phyloP scores from a whole-genome alignment of 495 filamentous ascomycete genomes.

The Penicillium mononematosum region DNA sequence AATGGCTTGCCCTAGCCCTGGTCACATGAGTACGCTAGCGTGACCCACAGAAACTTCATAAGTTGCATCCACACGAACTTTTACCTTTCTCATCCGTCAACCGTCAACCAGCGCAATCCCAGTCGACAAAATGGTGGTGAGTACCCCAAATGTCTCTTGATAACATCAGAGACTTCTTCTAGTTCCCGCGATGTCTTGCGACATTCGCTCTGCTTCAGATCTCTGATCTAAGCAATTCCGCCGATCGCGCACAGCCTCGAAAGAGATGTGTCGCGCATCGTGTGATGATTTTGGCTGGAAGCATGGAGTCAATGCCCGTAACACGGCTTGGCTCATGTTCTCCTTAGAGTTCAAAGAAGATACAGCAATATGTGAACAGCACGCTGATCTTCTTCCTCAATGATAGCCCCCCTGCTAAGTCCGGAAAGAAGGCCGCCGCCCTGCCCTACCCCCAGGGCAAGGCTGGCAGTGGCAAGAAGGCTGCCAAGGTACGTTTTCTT shows the following conservation, averaged over 20 bases:
- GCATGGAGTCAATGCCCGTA: constrained; percentile 55
- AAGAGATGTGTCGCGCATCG: constrained; percentile 42
- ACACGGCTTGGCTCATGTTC: constrained; percentile 58
- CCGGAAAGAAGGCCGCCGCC: constrained; percentile 92
- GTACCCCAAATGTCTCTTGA: constrained; percentile 36
- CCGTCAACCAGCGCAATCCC: constrained; percentile 46
- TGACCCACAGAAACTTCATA: constrained; percentile 39
- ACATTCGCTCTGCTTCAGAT: constrained; percentile 36
- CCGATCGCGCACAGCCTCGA: constrained; percentile 33
- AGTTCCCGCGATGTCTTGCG: constrained; percentile 38
- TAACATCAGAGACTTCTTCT: constrained; percentile 30
- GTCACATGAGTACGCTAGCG: constrained; percentile 37
- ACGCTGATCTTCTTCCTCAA: constrained; percentile 99
- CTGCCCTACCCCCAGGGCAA: constrained; percentile 93
- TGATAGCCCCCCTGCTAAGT: constrained; percentile 94
- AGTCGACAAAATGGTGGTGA: constrained; percentile 56
- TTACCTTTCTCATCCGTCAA: constrained; percentile 38
- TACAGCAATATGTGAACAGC: constrained; percentile 70
- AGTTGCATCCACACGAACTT: constrained; percentile 24
- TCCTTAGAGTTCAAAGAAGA: constrained; percentile 95
- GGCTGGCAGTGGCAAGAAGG: constrained; percentile 89
- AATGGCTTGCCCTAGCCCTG: constrained; percentile 24
- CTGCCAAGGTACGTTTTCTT: constrained; percentile 74
- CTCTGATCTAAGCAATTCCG: constrained; percentile 46
- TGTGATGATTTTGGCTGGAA: constrained; percentile 85